phyloP scores from a whole-genome alignment of 1,139 yeast genomes.

The Debaryomyces sp. region DNA sequence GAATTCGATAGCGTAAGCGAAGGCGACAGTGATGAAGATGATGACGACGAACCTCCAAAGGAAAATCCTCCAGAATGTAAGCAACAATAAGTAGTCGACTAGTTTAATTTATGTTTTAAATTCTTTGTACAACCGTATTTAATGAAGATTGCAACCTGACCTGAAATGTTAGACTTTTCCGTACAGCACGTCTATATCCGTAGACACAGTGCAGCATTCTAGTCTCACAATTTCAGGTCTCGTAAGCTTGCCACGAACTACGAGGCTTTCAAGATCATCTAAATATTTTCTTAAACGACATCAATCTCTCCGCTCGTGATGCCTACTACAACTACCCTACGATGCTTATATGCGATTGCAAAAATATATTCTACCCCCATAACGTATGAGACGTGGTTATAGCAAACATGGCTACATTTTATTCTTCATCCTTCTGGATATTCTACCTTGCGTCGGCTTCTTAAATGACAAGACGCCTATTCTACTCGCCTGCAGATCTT shows the following conservation, averaged over 20 bases:
- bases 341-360: background rate
- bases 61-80: slow-evolving; percentile 86
- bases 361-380: background rate
- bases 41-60: slow-evolving; percentile 54
- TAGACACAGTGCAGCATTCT: too few relatives aligned
- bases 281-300: background rate
- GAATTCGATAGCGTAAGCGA: slow-evolving; percentile 52
- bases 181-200: background rate
- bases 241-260: background rate
- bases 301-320: background rate
- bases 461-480: background rate
- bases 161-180: background rate
- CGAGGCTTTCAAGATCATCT: background rate
- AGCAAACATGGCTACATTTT: too few relatives aligned
- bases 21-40: slow-evolving; percentile 47
- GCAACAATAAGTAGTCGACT: slow-evolving; percentile 48
- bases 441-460: too few relatives aligned
- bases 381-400: background rate
- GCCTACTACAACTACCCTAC: background rate
- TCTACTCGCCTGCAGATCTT: background rate
- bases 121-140: background rate
- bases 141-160: background rate
- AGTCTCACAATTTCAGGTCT: too few relatives aligned
- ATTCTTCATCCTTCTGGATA: background rate
- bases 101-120: slow-evolving; percentile 3